Conservation (phyloP, 345 rosid genomes). For the Euclidium syriacum region DNA sequence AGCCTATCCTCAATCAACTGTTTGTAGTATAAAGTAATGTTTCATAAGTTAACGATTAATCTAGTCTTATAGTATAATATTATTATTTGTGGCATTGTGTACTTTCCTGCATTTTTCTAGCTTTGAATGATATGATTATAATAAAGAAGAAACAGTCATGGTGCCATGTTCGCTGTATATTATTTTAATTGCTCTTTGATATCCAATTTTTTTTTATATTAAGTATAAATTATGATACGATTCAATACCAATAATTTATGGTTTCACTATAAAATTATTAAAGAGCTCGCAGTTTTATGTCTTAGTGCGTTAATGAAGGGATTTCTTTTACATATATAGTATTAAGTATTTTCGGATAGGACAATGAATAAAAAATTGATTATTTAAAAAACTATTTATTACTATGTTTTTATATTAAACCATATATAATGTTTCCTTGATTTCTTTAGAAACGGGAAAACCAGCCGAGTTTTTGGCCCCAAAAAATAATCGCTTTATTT, state of each 20-base stretch:
- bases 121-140: slow-evolving; percentile 19
- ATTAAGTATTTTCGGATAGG: slow-evolving; percentile 9
- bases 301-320: slow-evolving; percentile 29
- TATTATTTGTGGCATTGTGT: slow-evolving; percentile 18
- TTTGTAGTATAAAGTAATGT: slow-evolving; percentile 15
- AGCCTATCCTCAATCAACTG: slow-evolving; percentile 19
- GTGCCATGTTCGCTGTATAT: slow-evolving; percentile 30
- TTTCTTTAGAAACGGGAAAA: neutral
- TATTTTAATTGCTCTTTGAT: slow-evolving; percentile 1
- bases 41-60: slow-evolving; percentile 16
- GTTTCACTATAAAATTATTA: neutral
- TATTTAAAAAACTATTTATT: neutral
- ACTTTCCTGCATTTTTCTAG: slow-evolving; percentile 24
- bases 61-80: neutral
- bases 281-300: slow-evolving; percentile 14
- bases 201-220: slow-evolving; percentile 2
- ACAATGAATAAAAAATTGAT: neutral
- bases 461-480: neutral
- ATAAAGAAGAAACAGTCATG: slow-evolving; percentile 24
- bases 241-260: slow-evolving; percentile 6
- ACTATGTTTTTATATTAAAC: neutral
- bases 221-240: slow-evolving; percentile 1
- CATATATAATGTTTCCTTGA: neutral
- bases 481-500: slow-evolving; percentile 1
- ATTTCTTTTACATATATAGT: neutral